Percentiles rank a stretch among this genome's conserved stretches.
Evolutionary conservation across 129 eudicot genomes (phyloP).

Genomic region (Smallanthus sonchifolius): DNA sequence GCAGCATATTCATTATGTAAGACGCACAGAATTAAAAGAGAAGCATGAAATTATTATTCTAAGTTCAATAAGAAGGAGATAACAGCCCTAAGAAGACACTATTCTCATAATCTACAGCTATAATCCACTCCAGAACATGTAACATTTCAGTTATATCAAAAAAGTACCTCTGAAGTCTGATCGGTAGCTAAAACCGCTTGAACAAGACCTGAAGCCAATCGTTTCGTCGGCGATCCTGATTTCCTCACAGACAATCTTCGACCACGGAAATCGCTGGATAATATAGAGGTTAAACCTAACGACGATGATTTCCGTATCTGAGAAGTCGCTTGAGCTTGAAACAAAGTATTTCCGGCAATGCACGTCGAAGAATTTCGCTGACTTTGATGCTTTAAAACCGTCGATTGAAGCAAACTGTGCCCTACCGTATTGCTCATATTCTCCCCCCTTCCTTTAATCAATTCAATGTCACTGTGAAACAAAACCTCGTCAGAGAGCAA

Average conservation of each 20-base stretch:
- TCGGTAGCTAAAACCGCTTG: slow-evolving; percentile 67
- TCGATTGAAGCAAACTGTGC: slow-evolving; percentile 51
- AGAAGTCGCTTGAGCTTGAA: slow-evolving; percentile 60
- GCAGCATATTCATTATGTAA: slow-evolving; percentile 22
- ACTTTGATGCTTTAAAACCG: slow-evolving; percentile 51
- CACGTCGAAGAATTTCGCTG: slow-evolving; percentile 36
- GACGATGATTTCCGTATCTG: slow-evolving; percentile 39
- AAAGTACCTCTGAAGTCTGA: slow-evolving; percentile 59
- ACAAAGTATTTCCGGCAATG: slow-evolving; percentile 49
- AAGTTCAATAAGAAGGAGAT: slow-evolving; percentile 18
- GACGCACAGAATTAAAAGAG: slow-evolving; percentile 12
- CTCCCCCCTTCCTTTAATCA: slow-evolving; percentile 20
- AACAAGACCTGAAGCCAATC: slow-evolving; percentile 31
- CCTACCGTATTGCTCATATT: slow-evolving; percentile 75
- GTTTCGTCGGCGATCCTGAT: slow-evolving; percentile 26
- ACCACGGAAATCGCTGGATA: slow-evolving; percentile 53
- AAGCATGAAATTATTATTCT: neutral
- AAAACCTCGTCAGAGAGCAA: slow-evolving; percentile 28
- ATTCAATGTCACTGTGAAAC: slow-evolving; percentile 28
- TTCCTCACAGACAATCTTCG: slow-evolving; percentile 29
- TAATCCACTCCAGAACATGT: neutral
- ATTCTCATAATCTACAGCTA: slow-evolving; percentile 1
- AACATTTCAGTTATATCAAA: neutral
- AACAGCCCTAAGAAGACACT: neutral
- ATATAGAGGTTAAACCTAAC: slow-evolving; percentile 30